Conservation (phyloP, 495 filamentous ascomycete species). For the Penicillium simplicissimum region DNA sequence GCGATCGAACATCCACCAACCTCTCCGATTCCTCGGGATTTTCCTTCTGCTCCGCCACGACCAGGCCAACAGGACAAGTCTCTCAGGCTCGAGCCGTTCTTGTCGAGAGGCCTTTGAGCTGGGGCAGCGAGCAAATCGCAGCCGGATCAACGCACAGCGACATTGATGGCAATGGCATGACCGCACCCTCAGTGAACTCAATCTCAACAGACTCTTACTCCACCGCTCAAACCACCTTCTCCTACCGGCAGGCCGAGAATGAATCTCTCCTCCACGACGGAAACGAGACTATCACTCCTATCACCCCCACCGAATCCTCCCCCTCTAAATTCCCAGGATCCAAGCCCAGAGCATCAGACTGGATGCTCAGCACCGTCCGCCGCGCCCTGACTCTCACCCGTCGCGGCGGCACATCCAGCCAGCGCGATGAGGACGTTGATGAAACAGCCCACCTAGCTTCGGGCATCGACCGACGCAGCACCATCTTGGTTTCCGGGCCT, state of each 20-base stretch:
- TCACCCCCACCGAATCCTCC: conserved; percentile 24
- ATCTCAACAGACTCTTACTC: conserved; percentile 61
- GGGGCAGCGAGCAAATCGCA: conserved; percentile 27
- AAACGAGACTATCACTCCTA: conserved; percentile 11
- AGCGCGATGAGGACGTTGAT: conserved; percentile 14
- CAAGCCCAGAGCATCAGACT: conserved; percentile 46
- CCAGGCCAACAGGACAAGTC: conserved; percentile 18
- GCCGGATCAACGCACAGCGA: conserved; percentile 27
- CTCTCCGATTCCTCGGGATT: conserved; percentile 53
- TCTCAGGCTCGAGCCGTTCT: conserved; percentile 19
- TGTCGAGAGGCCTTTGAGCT: conserved; percentile 23
- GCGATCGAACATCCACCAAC: conserved; percentile 57
- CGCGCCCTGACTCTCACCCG: conserved; percentile 50
- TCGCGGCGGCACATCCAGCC: conserved; percentile 30
- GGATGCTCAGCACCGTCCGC: conserved; percentile 56
- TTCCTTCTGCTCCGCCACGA: conserved; percentile 30
- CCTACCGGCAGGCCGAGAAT: conserved; percentile 64
- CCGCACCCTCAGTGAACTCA: conserved; percentile 37
- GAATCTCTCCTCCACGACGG: conserved; percentile 55
- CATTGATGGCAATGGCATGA: conserved; percentile 18
- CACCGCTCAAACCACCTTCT: conserved; percentile 64
- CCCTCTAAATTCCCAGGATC: conserved; percentile 35
- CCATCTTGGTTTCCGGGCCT: conserved; percentile 23
- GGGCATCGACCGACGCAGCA: conserved; percentile 39
- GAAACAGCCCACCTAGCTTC: conserved; percentile 29